Base-by-base conservation (phyloP, 345 rosid genomes). In the Eutrema yunnanense region DNA sequence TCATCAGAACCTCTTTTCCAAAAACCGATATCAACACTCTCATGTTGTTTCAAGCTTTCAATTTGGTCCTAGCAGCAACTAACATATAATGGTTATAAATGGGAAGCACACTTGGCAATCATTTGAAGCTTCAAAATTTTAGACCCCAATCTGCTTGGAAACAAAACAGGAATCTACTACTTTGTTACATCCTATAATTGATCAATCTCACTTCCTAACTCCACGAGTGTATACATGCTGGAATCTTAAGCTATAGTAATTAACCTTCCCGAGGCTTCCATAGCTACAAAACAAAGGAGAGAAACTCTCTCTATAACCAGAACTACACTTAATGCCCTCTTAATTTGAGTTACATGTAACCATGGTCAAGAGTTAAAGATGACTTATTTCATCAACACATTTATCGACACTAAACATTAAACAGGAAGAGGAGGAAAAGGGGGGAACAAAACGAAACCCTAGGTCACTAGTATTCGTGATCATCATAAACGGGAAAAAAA, bases 321-420 rank as follows among this genome's bases (percentile, higher is more conserved):
- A 58, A 67, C 62, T 3, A 13, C 22, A 27, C 30, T 54, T 3
- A 41, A 11, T 30, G 5, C 33, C 5, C 33, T 49, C n/a, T 2
- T 8, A 55, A 27, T 55, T 12, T 34, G 64, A 55, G 36, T 64
- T 64, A 64, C 71, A 65, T 46, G 46, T 56, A 56, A 49, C 61
- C 78, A 74, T 74, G 9, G 27, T 74, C 61, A 66, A 55, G 64
- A 73, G 71, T 57, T 56, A 65, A 64, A 65, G 60, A 56, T 43
- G 2, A 32, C 72, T 74, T 74, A 74, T 74, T 74, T 32, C 72
- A 65, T 41, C 3, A 65, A 73, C 66, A 73, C 2, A n/a, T 4
- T 10, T 73, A 73, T 73, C 51, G 3, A 49, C 72, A 74, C 47
- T 63, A 65, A 47, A 6, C 19, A 40, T 50, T 50, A 3, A 2